Evolutionary conservation across 139 green algal species (phyloP), one percentile per base, ranked within the genome.

Genomic region (Nannochloris sp.): DNA sequence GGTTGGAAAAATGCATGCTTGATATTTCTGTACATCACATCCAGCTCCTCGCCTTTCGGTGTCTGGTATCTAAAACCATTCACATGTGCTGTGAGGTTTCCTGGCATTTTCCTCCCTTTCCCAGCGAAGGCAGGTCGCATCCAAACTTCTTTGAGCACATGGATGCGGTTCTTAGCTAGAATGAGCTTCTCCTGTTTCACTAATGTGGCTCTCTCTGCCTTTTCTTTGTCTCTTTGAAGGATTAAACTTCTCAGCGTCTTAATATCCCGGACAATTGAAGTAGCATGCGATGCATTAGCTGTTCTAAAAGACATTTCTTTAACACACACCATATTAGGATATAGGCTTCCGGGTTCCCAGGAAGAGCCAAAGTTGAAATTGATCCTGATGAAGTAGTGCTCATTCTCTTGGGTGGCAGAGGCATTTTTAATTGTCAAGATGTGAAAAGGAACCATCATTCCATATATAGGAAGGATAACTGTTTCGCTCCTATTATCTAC

Each of bases 1-100:
- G 82, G 82, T 79, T 96, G 91, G 80, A 96, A 97, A 73, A 99
- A 96, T 4, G 91, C 91, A 67, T 96, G 89, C 75, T 91, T 92
- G 73, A 99, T 96, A 82, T 99, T 99, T 63, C 83, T 81, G 12
- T 84, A 91, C 88, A 97, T 97, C 59, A 99, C 81, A 73, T 98
- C 91, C 40, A 98, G 67, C 46, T 79, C 66, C 76, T 98, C 92
- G 51, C 79, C 82, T 65, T 86, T 87, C 25, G 85, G 84, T 33
- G 74, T 84, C n/a, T 66, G 61, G 72, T 97, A 98, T 31, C 92
- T 76, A 85, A 99, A 97, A 46, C 93, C 93, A 61, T 99, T 99
- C 17, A 77, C 68, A 70, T 99, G 93, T 16, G 86, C 88, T 73
- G 98, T 91, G 63, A 99, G 81, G 4, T 76, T 82, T 4, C 93